Percentiles rank a stretch among this genome's conserved stretches.
phyloP scores from a whole-genome alignment of 768 basidiomycete species.

The Hericium rajendrae region DNA sequence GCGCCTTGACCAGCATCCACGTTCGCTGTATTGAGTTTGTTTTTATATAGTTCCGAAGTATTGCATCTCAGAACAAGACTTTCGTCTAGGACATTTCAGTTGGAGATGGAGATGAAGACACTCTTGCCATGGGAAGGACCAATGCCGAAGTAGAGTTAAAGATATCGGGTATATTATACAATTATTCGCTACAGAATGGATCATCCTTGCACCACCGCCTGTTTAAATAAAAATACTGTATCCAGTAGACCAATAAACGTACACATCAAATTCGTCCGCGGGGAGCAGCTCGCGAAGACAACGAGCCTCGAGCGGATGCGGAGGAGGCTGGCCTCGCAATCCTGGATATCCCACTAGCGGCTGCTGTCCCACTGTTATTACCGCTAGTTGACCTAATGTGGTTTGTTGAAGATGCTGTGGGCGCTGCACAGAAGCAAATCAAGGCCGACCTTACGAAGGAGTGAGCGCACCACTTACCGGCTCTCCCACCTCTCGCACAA shows the following conservation, averaged over 20 bases:
- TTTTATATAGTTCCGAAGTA: too few relatives aligned
- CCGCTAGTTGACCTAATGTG: neutral
- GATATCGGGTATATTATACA: neutral
- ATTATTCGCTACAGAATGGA: neutral
- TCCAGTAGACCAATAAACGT: too few relatives aligned
- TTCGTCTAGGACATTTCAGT: too few relatives aligned
- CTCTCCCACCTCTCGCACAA: constrained; percentile 4
- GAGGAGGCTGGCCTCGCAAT: neutral
- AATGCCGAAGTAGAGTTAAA: too few relatives aligned
- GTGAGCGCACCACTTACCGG: neutral
- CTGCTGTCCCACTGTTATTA: neutral
- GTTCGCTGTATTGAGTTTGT: too few relatives aligned
- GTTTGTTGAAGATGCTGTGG: neutral
- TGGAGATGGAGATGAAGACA: too few relatives aligned
- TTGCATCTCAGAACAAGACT: too few relatives aligned
- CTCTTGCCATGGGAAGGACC: too few relatives aligned
- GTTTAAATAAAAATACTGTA: too few relatives aligned
- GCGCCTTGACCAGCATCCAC: too few relatives aligned
- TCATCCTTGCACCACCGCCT: too few relatives aligned
- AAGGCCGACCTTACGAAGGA: neutral
- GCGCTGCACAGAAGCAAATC: neutral
- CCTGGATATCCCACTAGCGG: neutral
- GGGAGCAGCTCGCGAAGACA: too few relatives aligned
- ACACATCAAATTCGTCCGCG: neutral
- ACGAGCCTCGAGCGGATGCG: neutral